phyloP scores from a whole-genome alignment of 768 basidiomycete species.

The Trametes villosa region DNA sequence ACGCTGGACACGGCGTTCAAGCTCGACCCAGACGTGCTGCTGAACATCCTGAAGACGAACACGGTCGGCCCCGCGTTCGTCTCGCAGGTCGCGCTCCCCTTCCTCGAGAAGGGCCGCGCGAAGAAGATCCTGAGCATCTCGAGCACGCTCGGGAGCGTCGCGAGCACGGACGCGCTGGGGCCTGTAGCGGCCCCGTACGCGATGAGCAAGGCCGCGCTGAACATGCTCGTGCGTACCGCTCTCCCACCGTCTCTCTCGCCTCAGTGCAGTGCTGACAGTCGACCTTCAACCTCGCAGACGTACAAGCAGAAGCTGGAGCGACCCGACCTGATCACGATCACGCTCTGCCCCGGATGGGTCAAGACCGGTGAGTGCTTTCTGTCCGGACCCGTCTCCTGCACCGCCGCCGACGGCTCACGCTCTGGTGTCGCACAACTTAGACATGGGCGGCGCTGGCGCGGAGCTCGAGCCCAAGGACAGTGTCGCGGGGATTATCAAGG shows the following conservation, averaged over 20 bases:
- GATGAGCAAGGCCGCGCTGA: constrained; percentile 21
- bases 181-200: background rate
- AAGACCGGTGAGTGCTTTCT: constrained; percentile 37
- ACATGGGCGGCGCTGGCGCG: constrained; percentile 39
- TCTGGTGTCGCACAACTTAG: constrained; percentile 16
- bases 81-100: constrained; percentile 6
- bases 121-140: constrained; percentile 22
- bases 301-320: constrained; percentile 39
- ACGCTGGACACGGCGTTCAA: constrained; percentile 5
- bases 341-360: constrained; percentile 44
- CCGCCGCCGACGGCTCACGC: background rate
- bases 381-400: background rate
- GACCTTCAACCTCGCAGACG: too few species aligned
- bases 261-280: too few species aligned
- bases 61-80: constrained; percentile 7
- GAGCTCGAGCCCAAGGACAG: constrained; percentile 33
- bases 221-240: constrained; percentile 14
- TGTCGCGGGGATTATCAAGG: constrained; percentile 33
- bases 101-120: constrained; percentile 5
- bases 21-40: background rate
- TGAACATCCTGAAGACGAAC: constrained; percentile 11
- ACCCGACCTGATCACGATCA: constrained; percentile 37
- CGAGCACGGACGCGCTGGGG: background rate
- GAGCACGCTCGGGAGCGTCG: constrained; percentile 7
- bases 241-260: too few species aligned